Conservation (phyloP, 169 alveolate species). For the Eimeria sp. region DNA sequence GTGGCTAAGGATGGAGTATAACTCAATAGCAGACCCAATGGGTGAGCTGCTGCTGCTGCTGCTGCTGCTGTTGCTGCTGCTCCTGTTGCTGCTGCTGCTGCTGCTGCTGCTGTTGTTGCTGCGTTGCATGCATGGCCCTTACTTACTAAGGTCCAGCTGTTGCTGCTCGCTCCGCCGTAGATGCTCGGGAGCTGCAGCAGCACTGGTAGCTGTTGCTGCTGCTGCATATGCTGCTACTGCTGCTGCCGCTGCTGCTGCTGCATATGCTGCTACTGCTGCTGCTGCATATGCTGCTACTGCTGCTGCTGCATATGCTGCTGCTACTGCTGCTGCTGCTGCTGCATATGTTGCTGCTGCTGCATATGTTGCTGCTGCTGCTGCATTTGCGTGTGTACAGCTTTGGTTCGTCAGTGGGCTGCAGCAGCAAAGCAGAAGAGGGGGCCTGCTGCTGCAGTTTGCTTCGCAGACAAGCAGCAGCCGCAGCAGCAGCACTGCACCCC, state of each 20-base stretch:
- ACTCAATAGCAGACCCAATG: constrained; percentile 41
- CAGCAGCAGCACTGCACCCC: constrained; percentile 79
- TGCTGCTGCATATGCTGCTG: too few relatives aligned
- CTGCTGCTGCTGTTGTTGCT: not conserved
- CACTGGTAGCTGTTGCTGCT: not conserved
- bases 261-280: too few relatives aligned
- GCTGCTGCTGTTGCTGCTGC: not conserved
- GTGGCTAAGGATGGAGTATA: constrained; percentile 77
- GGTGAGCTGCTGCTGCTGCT: not conserved
- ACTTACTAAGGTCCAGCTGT: not conserved
- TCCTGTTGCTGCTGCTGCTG: constrained; percentile 14
- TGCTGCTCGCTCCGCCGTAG: not conserved
- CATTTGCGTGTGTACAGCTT: not conserved
- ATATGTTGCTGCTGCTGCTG: not conserved
- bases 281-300: too few relatives aligned
- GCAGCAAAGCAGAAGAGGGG: constrained; percentile 15
- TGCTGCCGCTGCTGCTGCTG: not conserved
- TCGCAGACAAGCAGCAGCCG: constrained; percentile 35
- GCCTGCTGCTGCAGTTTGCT: constrained; percentile 42
- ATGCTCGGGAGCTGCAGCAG: not conserved
- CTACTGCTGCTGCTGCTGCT: too few relatives aligned
- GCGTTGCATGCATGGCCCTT: not conserved
- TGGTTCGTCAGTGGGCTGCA: constrained; percentile 11
- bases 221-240: not conserved
- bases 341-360: too few relatives aligned